Evolutionary conservation across 2,329 filamentous ascomycete genomes (phyloP), one percentile per base, ranked within the genome.

Genomic region (Nemania serpens): DNA sequence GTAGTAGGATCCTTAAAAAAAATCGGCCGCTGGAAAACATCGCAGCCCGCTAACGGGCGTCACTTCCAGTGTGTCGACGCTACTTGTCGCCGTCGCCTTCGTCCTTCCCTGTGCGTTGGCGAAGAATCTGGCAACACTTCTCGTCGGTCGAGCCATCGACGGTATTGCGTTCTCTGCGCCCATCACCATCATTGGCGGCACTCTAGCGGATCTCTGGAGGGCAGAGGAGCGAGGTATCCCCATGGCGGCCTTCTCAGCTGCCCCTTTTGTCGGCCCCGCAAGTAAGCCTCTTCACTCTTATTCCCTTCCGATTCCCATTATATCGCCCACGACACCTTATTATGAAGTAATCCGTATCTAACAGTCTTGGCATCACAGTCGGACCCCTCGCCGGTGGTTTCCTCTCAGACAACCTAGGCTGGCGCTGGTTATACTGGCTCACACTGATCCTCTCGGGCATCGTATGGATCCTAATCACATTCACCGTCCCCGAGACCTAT

Each of bases 401-500:
- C 72, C 79, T 95, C 1, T 82, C 84, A 7, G 89, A 93, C 67
- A 84, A 83, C 0, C 76, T 80, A 0, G 88, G 88, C 39, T 95
- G 91, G 91, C 80, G 91, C 66, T 95, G 91, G 90, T 80, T 95
- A 0, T 95, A 95, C 78, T 94, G 90, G 89, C 85, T 96, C 68
- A 91, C 94, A 71, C 79, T 95, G 11, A 96, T 96, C 70, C 73
- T 95, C 12, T 80, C 89, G 25, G 87, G 81, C 13, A 72, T 88
- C 50, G 84, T 89, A 68, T 95, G 89, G 86, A 62, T 89, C 17
- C 73, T 94, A 62, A 93, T 95, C 75, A 89, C 88, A 33, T 93
- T 96, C 76, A 95, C 91, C n/a, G 88, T 96, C 0, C 91, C 91
- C 1, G 93, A 96, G 75, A 97, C 93, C 0, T 96, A 95, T 73